A percentile compares a stretch with the other conserved stretches of the same genome.
phyloP scores from a whole-genome alignment of 495 filamentous ascomycete genomes.

The Xylaria castorea region DNA sequence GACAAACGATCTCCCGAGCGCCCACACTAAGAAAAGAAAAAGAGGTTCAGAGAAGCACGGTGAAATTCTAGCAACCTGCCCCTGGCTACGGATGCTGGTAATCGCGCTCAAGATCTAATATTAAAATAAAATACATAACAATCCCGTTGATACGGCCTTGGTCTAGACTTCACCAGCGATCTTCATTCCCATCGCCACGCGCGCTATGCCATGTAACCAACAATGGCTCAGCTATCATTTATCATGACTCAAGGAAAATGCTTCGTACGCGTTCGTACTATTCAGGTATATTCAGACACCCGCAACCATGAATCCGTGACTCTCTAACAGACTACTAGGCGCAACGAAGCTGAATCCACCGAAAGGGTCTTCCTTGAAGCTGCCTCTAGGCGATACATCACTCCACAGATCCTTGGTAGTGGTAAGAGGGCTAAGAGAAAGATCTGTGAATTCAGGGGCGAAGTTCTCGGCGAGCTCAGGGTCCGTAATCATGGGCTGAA shows the following conservation, averaged over 20 bases:
- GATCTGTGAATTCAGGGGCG: conserved; percentile 80
- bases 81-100: conserved; percentile 5
- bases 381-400: conserved; percentile 41
- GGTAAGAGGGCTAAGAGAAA: conserved; percentile 77
- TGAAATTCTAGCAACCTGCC: neutral
- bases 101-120: neutral
- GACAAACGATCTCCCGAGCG: neutral
- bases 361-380: conserved; percentile 73
- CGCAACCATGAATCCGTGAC: conserved; percentile 44
- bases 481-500: conserved; percentile 90
- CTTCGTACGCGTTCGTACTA: neutral
- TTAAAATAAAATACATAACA: neutral
- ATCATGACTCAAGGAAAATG: neutral
- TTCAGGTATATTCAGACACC: neutral
- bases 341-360: conserved; percentile 97
- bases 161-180: neutral
- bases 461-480: conserved; percentile 97
- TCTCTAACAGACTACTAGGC: conserved; percentile 81
- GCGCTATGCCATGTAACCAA: neutral
- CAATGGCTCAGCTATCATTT: neutral
- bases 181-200: neutral
- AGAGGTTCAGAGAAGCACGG: neutral
- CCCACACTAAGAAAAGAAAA: neutral
- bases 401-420: conserved; percentile 46
- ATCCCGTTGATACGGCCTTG: neutral